Evolutionary conservation across 345 rosid species (phyloP).

Genomic region (Populus alba): DNA sequence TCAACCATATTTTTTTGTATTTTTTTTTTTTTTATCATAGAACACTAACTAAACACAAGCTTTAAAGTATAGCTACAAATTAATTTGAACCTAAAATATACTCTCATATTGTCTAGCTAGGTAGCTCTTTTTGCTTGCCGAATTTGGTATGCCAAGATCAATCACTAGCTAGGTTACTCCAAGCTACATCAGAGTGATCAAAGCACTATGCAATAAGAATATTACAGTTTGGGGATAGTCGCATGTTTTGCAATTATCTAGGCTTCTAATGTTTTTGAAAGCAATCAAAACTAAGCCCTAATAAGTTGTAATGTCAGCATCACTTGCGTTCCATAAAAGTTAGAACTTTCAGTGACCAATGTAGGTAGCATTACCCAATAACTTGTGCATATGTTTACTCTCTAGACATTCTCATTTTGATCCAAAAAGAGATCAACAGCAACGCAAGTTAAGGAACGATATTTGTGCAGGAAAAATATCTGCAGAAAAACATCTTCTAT

Average conservation of each 20-base stretch:
- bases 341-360: slow-evolving; percentile 15
- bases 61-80: background rate
- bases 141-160: background rate
- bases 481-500: background rate
- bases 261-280: slow-evolving; percentile 2
- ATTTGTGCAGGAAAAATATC: background rate
- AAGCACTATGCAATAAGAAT: background rate
- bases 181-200: background rate
- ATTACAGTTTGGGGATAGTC: background rate
- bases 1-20: too few species aligned
- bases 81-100: too few species aligned
- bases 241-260: background rate
- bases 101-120: background rate
- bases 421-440: background rate
- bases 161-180: background rate
- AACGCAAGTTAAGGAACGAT: background rate
- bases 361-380: background rate
- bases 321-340: slow-evolving; percentile 18
- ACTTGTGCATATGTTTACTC: background rate
- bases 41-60: too few species aligned
- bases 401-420: slow-evolving; percentile 21
- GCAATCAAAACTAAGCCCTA: background rate
- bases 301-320: slow-evolving; percentile 22
- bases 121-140: background rate
- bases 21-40: too few species aligned